Percentiles rank a stretch among this genome's conserved stretches.
Conservation (phyloP, 2,329 filamentous ascomycete species). For the Fusarium robinianum region DNA sequence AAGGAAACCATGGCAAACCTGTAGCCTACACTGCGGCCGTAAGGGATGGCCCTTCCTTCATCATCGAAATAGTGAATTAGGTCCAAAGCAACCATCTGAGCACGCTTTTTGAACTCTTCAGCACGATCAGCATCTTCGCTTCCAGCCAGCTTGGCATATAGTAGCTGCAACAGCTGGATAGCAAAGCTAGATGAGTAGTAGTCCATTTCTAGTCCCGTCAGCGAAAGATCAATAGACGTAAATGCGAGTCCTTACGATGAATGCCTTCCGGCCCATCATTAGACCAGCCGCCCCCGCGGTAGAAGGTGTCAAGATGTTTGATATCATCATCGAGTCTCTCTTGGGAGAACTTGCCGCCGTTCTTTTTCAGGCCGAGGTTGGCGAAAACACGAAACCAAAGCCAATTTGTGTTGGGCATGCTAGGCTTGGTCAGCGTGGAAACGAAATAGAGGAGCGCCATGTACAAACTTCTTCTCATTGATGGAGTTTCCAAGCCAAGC, state of each 20-base stretch:
- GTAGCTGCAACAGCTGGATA: conserved; percentile 77
- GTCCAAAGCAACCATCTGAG: conserved; percentile 68
- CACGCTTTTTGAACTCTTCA: conserved; percentile 70
- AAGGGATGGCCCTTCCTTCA: conserved; percentile 73
- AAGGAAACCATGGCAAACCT: conserved; percentile 87
- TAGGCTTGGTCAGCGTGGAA: conserved; percentile 41
- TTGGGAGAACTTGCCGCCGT: conserved; percentile 72
- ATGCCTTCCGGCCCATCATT: conserved; percentile 80
- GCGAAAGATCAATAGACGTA: not conserved
- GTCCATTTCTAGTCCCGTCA: conserved; percentile 66
- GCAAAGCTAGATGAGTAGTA: conserved; percentile 84
- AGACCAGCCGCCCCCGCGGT: conserved; percentile 81
- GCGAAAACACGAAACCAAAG: conserved; percentile 86
- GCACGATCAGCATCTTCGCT: conserved; percentile 68
- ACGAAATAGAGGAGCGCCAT: too few relatives aligned
- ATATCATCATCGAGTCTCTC: conserved; percentile 74
- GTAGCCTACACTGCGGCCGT: conserved; percentile 78
- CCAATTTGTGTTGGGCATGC: conserved; percentile 72
- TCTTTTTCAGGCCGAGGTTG: conserved; percentile 76
- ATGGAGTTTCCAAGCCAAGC: conserved; percentile 74
- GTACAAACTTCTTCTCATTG: conserved; percentile 70
- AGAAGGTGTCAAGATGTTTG: conserved; percentile 78
- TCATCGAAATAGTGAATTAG: conserved; percentile 77
- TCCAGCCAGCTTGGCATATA: conserved; percentile 74
- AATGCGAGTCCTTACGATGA: conserved; percentile 54